Evolutionary conservation across 768 basidiomycete species (phyloP).

Genomic region (Termitomyces sp.): DNA sequence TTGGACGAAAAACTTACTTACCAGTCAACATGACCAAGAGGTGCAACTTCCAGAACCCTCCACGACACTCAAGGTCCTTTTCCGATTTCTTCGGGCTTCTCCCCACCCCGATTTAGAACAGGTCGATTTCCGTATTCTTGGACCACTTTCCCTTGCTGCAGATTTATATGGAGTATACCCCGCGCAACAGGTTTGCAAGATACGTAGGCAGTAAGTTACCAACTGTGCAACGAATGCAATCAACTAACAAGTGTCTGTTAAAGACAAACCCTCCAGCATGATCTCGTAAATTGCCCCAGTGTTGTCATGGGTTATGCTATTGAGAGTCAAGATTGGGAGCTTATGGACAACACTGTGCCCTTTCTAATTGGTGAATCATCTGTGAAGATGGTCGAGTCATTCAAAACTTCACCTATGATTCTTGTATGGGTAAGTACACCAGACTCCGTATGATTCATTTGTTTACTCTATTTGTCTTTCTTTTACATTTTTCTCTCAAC

Average conservation of each 20-base stretch:
- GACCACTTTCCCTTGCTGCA: constrained; percentile 4
- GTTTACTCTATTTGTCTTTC: neutral
- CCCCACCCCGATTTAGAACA: constrained; percentile 6
- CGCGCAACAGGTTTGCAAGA: neutral
- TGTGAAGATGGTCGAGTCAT: neutral
- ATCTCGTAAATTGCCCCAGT: neutral
- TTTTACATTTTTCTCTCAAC: neutral
- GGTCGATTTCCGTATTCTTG: neutral
- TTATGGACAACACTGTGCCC: constrained; percentile 4
- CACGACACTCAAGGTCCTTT: neutral
- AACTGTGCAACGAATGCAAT: neutral
- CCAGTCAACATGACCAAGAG: neutral
- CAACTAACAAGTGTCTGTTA: neutral
- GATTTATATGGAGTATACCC: constrained; percentile 2
- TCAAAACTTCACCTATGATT: neutral
- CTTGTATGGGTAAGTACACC: neutral
- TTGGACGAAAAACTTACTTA: neutral
- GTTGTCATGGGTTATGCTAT: constrained; percentile 1
- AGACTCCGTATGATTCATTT: neutral
- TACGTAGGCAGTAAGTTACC: neutral
- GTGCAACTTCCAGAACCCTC: neutral
- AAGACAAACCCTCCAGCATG: neutral
- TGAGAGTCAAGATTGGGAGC: neutral
- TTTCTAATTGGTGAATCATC: neutral
- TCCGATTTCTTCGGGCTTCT: neutral